Evolutionary conservation across 257 asterid species (phyloP).

Genomic region (Penstemon barbatus): DNA sequence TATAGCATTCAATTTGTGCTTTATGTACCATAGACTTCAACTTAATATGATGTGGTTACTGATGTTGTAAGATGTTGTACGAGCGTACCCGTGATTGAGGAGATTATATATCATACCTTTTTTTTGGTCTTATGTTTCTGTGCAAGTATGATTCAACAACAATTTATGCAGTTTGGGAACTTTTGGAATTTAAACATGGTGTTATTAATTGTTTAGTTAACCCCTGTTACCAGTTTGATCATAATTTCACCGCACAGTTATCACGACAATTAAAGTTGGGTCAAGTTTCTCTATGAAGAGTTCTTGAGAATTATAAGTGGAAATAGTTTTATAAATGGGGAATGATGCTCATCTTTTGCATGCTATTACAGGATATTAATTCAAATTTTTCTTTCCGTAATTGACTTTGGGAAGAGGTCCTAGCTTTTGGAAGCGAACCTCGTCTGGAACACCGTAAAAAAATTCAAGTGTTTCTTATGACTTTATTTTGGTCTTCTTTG

Average conservation of each 20-base stretch:
- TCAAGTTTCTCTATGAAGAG: neutral
- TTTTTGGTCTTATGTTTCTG: neutral
- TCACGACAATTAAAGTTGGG: neutral
- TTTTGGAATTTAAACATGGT: neutral
- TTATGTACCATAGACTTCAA: slow-evolving; percentile 9
- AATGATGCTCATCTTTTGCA: neutral
- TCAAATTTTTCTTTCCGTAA: slow-evolving; percentile 3
- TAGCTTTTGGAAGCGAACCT: neutral
- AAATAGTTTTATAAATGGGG: neutral
- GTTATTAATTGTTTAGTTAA: neutral
- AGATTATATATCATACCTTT: neutral
- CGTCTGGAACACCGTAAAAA: neutral
- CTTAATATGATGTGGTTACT: neutral
- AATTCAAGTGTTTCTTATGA: neutral
- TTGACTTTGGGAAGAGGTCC: neutral
- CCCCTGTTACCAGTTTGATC: slow-evolving; percentile 3
- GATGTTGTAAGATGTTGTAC: slow-evolving; percentile 11
- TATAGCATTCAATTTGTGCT: neutral
- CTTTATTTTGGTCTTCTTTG: no score
- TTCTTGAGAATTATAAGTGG: neutral
- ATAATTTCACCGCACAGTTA: no score
- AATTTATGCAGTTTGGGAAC: neutral
- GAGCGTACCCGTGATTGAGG: neutral
- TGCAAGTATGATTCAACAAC: neutral
- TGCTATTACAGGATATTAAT: neutral